A percentile compares a stretch with the other conserved stretches of the same genome.
These are phyloP conservation scores for Penicillium waksmanii DNA, from an alignment of 495 filamentous ascomycete genomes.

Conservation along the genomic window DNA sequence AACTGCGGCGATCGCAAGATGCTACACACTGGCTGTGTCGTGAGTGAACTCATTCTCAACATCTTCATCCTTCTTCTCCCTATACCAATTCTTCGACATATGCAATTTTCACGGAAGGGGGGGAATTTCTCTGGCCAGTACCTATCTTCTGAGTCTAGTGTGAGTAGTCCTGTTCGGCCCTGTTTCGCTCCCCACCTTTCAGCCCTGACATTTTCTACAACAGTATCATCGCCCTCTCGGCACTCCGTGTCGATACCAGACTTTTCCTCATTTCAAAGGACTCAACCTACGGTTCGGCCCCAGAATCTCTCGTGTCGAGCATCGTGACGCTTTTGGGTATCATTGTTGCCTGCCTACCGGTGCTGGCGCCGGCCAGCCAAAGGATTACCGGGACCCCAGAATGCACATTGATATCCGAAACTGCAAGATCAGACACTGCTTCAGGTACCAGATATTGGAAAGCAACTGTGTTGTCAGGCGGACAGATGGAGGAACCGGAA, in stretches of 20 bases:
- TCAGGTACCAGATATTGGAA: slow-evolving; percentile 17
- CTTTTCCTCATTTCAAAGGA: slow-evolving; percentile 15
- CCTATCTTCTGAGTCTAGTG: slow-evolving; percentile 19
- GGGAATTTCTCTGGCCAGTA: slow-evolving; percentile 12
- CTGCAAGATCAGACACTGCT: neutral
- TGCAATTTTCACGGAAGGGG: slow-evolving; percentile 12
- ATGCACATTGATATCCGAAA: slow-evolving; percentile 10
- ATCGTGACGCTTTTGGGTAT: slow-evolving; percentile 21
- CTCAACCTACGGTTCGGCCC: slow-evolving; percentile 17
- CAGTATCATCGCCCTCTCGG: slow-evolving; percentile 22
- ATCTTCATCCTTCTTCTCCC: slow-evolving; percentile 21
- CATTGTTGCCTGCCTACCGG: slow-evolving; percentile 26
- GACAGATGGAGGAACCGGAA: slow-evolving; percentile 21
- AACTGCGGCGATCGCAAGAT: slow-evolving; percentile 22
- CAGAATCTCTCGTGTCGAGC: slow-evolving; percentile 23
- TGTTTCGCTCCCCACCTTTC: neutral
- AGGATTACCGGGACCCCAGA: slow-evolving; percentile 8
- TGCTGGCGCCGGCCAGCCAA: slow-evolving; percentile 12
- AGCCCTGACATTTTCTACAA: neutral
- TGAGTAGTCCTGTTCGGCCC: slow-evolving; percentile 2
- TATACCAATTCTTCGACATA: slow-evolving; percentile 9
- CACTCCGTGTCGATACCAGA: slow-evolving; percentile 21
- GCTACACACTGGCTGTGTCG: slow-evolving; percentile 17
- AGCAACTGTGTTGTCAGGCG: slow-evolving; percentile 14
- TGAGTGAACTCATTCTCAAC: slow-evolving; percentile 19